Evolutionary conservation across 176 grass and related monocot species (phyloP), one percentile per base, ranked within the genome.

Genomic region (Cenchrus purpureus): DNA sequence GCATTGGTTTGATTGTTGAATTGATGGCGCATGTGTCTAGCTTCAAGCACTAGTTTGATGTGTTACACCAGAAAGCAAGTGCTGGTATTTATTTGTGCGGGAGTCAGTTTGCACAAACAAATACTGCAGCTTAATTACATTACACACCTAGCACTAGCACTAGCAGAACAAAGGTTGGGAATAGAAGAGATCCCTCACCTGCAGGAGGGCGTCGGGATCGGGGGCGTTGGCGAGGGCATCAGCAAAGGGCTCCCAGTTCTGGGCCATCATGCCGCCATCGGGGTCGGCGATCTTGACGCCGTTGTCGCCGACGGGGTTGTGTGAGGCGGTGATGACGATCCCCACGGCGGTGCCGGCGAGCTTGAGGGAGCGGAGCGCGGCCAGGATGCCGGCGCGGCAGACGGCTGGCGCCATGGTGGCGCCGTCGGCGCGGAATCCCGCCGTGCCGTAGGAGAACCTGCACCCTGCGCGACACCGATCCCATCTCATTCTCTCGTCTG

Each of bases 231-330:
- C 89, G 73, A 98, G 83, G 14, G 85, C 89, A 64, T 98, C 89
- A 17, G 96, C 91, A 68, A 98, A 95, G 34, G 93, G 89, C 83
- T 98, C 96, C 96, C 96, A 98, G 10, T 40, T 55, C 87, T 92
- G 93, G 10, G 68, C 72, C 93, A 98, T 84, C 96, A 98, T 98
- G 73, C 93, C 94, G 57, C 91, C 96, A 44, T 98, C 89, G 11
- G 85, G 83, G 70, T 98, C 96, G 40, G 91, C 91, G 66, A 98
- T 95, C 91, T 95, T 95, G 46, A 98, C 89, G 78, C 96, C 93
- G 42, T 98, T 98, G 68, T 98, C 93, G 51, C 16, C 15, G 17
- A 95, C 31, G 34, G 87, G 89, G 83, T 98, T 98, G 86, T 98
- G 96, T 54, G 93, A 98, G 40, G 91, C 96, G 6, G 96, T 98